Evolutionary conservation across 805 yeast species (phyloP).

Genomic region (Yarrowia sp.): DNA sequence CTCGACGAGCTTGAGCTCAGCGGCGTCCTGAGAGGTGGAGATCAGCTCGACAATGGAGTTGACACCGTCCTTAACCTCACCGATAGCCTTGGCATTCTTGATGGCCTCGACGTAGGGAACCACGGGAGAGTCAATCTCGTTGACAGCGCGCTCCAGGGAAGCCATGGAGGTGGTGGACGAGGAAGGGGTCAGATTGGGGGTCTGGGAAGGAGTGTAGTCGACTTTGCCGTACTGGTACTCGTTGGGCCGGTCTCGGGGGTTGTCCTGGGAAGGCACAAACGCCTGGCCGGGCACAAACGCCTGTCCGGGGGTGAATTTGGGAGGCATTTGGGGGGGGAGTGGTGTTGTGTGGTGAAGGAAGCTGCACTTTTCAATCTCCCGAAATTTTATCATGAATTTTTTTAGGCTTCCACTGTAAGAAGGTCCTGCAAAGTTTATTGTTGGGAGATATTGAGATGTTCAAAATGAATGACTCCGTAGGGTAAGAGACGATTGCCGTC

Average conservation of each 20-base stretch:
- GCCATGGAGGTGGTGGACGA: conserved; percentile 71
- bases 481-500: too few relatives aligned
- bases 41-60: conserved; percentile 61
- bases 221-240: conserved; percentile 34
- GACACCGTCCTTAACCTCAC: conserved; percentile 64
- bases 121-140: conserved; percentile 71
- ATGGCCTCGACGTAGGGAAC: conserved; percentile 62
- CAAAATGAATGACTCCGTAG: neutral
- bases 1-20: conserved; percentile 70
- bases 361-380: neutral
- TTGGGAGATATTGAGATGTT: conserved; percentile 19
- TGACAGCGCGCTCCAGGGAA: conserved; percentile 75
- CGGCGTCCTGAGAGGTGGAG: conserved; percentile 58
- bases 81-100: conserved; percentile 58
- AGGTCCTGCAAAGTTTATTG: neutral
- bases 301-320: conserved; percentile 38
- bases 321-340: conserved; percentile 5
- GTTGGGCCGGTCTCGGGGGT: conserved; percentile 38
- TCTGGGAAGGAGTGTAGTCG: conserved; percentile 23
- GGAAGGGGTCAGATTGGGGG: conserved; percentile 36
- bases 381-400: conserved; percentile 20
- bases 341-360: neutral
- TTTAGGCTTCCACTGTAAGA: neutral
- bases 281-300: conserved; percentile 27
- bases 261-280: conserved; percentile 9